Percentiles rank a stretch among this genome's conserved stretches.
phyloP scores from a whole-genome alignment of 2,329 filamentous ascomycete genomes.

The Botrytis squamosa region DNA sequence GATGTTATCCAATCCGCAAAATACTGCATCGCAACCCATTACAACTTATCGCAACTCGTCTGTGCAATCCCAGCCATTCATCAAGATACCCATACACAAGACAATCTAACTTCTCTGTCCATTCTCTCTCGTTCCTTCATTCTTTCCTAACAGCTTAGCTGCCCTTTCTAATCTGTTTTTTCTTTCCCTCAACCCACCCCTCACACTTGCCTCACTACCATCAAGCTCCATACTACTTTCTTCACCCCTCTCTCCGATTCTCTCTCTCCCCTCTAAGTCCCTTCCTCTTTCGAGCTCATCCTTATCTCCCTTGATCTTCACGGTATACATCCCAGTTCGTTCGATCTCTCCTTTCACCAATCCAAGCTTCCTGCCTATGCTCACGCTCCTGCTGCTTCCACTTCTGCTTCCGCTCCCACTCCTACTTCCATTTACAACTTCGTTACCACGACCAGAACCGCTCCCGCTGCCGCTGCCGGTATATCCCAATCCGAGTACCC shows the following conservation, averaged over 20 bases:
- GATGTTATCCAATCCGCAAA: neutral
- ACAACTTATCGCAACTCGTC: neutral
- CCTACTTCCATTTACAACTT: neutral
- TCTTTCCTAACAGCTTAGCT: constrained; percentile 6
- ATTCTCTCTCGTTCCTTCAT: neutral
- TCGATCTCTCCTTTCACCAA: constrained; percentile 14
- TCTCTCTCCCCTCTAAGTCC: neutral
- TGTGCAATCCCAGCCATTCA: neutral
- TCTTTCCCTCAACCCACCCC: neutral
- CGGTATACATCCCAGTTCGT: constrained; percentile 20
- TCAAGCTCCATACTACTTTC: constrained; percentile 13
- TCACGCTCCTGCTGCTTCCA: neutral
- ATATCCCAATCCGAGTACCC: constrained; percentile 4
- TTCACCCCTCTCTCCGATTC: neutral
- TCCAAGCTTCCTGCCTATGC: neutral
- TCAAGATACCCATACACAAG: neutral
- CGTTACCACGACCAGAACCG: neutral
- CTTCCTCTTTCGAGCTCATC: neutral
- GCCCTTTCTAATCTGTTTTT: constrained; percentile 3
- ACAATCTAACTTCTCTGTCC: neutral
- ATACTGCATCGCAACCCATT: neutral
- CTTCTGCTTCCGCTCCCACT: neutral
- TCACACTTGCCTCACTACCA: neutral
- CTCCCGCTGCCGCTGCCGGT: neutral
- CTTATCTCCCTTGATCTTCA: constrained; percentile 6